Base-by-base conservation (phyloP, 116 monocot genomes). In the Cymodocea nodosa region DNA sequence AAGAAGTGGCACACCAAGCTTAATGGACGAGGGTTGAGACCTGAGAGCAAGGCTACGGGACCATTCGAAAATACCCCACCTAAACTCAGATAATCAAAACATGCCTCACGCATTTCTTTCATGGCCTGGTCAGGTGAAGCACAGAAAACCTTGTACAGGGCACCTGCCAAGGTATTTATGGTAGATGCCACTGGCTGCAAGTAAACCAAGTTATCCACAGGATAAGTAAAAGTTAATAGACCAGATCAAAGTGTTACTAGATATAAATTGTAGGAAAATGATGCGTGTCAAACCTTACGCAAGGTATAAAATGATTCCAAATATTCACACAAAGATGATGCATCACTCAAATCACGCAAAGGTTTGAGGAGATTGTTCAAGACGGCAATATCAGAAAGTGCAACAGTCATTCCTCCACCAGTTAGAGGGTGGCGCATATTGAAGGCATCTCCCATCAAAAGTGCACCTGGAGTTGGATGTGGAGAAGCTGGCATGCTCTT, bases 341-440 rank as follows among this genome's bases (percentile, higher is more conserved):
- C 71, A 62, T 87, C 83, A 60, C 78, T 79, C 51, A 92, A 64
- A 78, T 92, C 59, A 51, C 55, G 76, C 49, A 92, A 60, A 60
- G 92, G 92, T 65, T 78, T 78, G 18, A 87, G 82, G 71, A 92
- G 87, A 74, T 87, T 78, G 1, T 70, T 67, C 6, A 92, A 76
- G 6, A 91, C 81, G 22, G 70, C 82, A 48, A 87, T 77, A 68
- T 91, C 91, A 53, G 91, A 81, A 18, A 92, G 64, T 25, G 92
- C 92, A 22, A 92, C 87, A 9, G 87, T 92, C 92, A 92, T 87
- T 59, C 92, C 92, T 16, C 87, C 91, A 57, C 87, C 92, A 25
- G 87, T 92, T 69, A 87, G 55, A 30, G 92, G 87, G 75, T 92
- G 92, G 3, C 92, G 84, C 92, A 92, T 92, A 59, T 91, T 87